Evolutionary conservation across 768 basidiomycete species (phyloP), one percentile per base, ranked within the genome.

Genomic region (Inosperma sp.): DNA sequence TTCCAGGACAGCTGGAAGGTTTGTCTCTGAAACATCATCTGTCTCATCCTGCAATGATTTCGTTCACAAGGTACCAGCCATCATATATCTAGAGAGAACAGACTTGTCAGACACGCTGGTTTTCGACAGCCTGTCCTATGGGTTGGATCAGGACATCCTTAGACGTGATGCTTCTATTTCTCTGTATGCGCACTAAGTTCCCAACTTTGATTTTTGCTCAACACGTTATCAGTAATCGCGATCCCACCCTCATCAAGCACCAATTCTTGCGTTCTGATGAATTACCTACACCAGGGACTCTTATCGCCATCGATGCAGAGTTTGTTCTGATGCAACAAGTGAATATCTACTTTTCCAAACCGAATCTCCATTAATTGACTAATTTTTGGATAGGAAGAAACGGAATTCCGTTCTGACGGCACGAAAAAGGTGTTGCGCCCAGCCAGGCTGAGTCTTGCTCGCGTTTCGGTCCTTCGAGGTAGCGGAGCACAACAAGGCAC

Each of bases 251-350:
- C 53, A 82, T 94, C 60, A 89, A 86, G 62, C 96, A 98, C 57
- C 81, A 88, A 57, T 76, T 79, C 25, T 71, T 98, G 23, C 68
- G 71, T 12, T 70, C 72, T 16, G 80, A 84, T 13, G 96, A 99
- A 66, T 67, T 96, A 7, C 94, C 95, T 0, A 78, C 70, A 49
- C 84, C 86, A 5, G 96, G 93, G 10, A 94, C 87, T 5, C 70
- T 95, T 34, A 84, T 99, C 30, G 85, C 95, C 3, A 97, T 99
- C 55, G 96, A 99, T 61, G 94, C 95, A 2, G 95, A 99, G 62
- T 99, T 99, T 62, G 95, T 99, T 19, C 88, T 85, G 5, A 88
- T 99, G 81, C 93, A 98, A 65, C 90, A 93, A 74, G 91, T 87
- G 54, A 40, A 60, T 42, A 48, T 26, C 3, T 57, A 40, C 31